Percentiles rank a stretch among this genome's conserved stretches.
phyloP scores from a whole-genome alignment of 192 early-diverging fungal species.

The Umbelopsis sp. region DNA sequence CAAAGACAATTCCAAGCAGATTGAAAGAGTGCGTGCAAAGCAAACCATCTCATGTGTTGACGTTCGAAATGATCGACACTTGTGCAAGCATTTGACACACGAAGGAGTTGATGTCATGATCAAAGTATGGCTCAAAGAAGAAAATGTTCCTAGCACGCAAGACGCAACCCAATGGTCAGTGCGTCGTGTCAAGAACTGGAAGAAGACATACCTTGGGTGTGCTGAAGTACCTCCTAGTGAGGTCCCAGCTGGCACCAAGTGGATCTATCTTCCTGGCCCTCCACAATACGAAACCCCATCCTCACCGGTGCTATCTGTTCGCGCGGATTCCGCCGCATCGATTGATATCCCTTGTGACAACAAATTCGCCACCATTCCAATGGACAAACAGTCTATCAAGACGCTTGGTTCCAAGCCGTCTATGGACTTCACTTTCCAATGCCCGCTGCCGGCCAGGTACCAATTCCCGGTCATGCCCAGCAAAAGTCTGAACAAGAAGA shows the following conservation, averaged over 20 bases:
- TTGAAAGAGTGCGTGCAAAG: conserved; percentile 22
- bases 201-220: neutral
- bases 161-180: conserved; percentile 1
- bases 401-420: neutral
- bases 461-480: neutral
- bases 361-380: neutral
- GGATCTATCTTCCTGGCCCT: conserved; percentile 14
- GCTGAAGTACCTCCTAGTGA: neutral
- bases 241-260: neutral
- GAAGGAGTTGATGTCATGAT: conserved; percentile 17
- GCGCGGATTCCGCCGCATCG: neutral
- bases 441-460: neutral
- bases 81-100: conserved; percentile 13
- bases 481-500: neutral
- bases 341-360: neutral
- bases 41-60: conserved; percentile 18
- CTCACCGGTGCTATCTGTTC: neutral
- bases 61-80: conserved; percentile 9
- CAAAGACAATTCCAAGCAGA: conserved; percentile 14
- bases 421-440: neutral
- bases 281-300: neutral
- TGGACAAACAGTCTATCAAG: neutral
- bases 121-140: conserved; percentile 19
- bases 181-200: conserved; percentile 3
- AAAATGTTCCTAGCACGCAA: neutral